Evolutionary conservation across 2,329 filamentous ascomycete species (phyloP).

Genomic region (Lithohypha guttulata): DNA sequence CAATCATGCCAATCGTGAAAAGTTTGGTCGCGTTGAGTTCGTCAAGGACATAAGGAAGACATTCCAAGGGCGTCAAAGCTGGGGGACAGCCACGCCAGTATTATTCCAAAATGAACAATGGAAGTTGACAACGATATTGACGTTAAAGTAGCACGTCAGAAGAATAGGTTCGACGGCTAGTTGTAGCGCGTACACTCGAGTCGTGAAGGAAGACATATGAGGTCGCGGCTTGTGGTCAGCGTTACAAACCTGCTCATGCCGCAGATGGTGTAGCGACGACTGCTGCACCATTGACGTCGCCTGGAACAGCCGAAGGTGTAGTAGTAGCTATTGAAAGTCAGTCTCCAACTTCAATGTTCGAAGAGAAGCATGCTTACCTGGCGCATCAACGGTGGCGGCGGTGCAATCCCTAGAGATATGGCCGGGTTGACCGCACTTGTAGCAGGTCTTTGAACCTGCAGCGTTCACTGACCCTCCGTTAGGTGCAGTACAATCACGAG

Average conservation of each 20-base stretch:
- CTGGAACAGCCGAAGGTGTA: constrained; percentile 15
- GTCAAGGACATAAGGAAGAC: constrained; percentile 8
- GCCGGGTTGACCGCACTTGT: constrained; percentile 88
- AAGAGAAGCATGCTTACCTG: not conserved
- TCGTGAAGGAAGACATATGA: too few relatives aligned
- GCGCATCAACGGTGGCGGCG: constrained; percentile 43
- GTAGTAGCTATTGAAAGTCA: constrained; percentile 4
- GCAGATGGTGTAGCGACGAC: constrained; percentile 16
- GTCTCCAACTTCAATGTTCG: not conserved
- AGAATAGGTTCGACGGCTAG: too few relatives aligned
- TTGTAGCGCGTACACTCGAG: too few relatives aligned
- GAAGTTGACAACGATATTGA: not conserved
- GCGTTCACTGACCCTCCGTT: constrained; percentile 94
- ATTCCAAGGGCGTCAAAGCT: constrained; percentile 5
- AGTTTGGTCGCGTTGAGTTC: constrained; percentile 8
- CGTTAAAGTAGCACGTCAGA: too few relatives aligned
- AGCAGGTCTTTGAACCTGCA: constrained; percentile 96
- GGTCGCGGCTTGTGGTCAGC: too few relatives aligned
- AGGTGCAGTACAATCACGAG: constrained; percentile 86
- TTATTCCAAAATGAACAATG: constrained; percentile 1
- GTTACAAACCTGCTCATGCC: constrained; percentile 9
- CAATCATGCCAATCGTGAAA: constrained; percentile 9
- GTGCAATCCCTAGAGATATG: constrained; percentile 96
- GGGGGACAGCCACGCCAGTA: constrained; percentile 6
- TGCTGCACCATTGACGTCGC: constrained; percentile 13